phyloP scores from a whole-genome alignment of 2,329 filamentous ascomycete genomes.

The Alternaria panax region DNA sequence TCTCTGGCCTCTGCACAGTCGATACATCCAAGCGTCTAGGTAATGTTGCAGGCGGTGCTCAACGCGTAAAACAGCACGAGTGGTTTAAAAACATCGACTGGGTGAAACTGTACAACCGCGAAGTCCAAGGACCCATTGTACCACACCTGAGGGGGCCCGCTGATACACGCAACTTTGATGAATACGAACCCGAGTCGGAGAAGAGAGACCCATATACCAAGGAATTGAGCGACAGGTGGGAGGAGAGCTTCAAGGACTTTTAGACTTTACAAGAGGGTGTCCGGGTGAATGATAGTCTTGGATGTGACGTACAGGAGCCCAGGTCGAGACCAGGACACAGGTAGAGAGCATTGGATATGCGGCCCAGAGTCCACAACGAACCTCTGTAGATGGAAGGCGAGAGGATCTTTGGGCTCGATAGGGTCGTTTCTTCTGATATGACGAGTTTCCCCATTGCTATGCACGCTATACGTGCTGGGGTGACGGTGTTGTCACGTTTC shows the following conservation, averaged over 20 bases:
- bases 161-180: slow-evolving; percentile 82
- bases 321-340: background rate
- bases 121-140: slow-evolving; percentile 73
- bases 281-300: background rate
- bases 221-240: slow-evolving; percentile 73
- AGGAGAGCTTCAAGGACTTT: slow-evolving; percentile 75
- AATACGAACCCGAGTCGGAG: slow-evolving; percentile 79
- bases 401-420: background rate
- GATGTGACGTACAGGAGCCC: background rate
- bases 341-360: background rate
- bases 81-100: slow-evolving; percentile 79
- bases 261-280: slow-evolving; percentile 43
- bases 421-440: background rate
- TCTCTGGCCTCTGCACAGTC: slow-evolving; percentile 77
- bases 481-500: background rate
- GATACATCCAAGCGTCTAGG: slow-evolving; percentile 80
- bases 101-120: slow-evolving; percentile 72
- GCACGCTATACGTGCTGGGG: background rate
- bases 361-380: background rate
- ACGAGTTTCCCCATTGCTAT: background rate
- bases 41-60: slow-evolving; percentile 77
- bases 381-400: background rate
- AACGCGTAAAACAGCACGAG: slow-evolving; percentile 74
- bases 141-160: slow-evolving; percentile 76
- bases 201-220: slow-evolving; percentile 71